These are phyloP conservation scores for Ophiosphaerella herpotricha DNA, from an alignment of 2,329 filamentous ascomycete species.

Conservation along the genomic window DNA sequence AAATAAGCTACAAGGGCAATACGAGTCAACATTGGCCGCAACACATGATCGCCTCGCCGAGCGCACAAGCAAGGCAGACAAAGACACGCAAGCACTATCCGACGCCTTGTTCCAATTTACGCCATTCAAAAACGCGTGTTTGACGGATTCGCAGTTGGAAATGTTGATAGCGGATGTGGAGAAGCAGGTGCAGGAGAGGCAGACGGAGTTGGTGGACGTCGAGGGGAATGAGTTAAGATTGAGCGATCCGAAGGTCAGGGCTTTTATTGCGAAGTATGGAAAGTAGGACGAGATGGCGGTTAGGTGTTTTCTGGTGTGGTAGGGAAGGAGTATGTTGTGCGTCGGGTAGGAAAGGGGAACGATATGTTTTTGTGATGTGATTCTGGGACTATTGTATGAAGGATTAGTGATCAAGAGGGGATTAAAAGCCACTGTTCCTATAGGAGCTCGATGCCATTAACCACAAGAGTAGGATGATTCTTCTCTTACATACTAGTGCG, in stretches of 20 bases:
- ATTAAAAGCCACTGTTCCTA: too few relatives aligned
- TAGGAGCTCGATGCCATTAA: too few relatives aligned
- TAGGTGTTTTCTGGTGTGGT: too few relatives aligned
- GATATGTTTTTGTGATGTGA: too few relatives aligned
- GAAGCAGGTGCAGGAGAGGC: slow-evolving; percentile 36
- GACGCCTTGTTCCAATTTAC: slow-evolving; percentile 46
- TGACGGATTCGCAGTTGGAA: slow-evolving; percentile 33
- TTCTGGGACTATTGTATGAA: too few relatives aligned
- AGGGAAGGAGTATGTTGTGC: too few relatives aligned
- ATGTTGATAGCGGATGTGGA: slow-evolving; percentile 42
- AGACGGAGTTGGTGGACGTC: slow-evolving; percentile 36
- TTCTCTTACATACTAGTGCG: too few relatives aligned
- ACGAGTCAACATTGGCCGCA: slow-evolving; percentile 34
- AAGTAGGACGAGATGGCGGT: slow-evolving; percentile 9
- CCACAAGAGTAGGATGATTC: too few relatives aligned
- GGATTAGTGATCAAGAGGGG: too few relatives aligned
- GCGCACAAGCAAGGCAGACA: slow-evolving; percentile 43
- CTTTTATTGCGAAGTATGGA: slow-evolving; percentile 40
- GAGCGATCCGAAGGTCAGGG: slow-evolving; percentile 34
- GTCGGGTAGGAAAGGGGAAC: too few relatives aligned
- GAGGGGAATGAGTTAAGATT: slow-evolving; percentile 39
- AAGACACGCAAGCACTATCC: slow-evolving; percentile 43
- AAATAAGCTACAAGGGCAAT: slow-evolving; percentile 42
- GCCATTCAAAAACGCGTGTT: slow-evolving; percentile 32
- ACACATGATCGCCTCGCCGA: slow-evolving; percentile 43